A percentile compares a stretch with the other conserved stretches of the same genome.
These are phyloP conservation scores for Cyanodermella asteris DNA, from an alignment of 2,329 filamentous ascomycete genomes.

Conservation along the genomic window DNA sequence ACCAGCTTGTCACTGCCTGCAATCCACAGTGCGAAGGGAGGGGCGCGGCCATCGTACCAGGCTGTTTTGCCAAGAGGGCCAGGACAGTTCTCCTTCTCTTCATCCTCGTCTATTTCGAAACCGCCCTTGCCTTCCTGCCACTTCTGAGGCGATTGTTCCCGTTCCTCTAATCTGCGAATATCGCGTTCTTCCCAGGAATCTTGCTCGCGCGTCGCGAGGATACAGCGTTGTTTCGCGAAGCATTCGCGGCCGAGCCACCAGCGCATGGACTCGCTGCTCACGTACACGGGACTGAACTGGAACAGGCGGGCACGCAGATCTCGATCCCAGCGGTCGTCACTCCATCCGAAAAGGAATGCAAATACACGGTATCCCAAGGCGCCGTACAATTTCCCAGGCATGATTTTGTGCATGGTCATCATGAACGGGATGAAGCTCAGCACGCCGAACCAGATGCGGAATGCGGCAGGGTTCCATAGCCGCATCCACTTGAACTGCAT, in stretches of 20 bases:
- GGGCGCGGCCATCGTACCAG: constrained; percentile 64
- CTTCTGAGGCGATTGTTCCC: constrained; percentile 14
- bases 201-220: constrained; percentile 56
- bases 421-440: constrained; percentile 87
- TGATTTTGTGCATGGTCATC: constrained; percentile 54
- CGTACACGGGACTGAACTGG: constrained; percentile 78
- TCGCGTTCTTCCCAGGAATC: constrained; percentile 38
- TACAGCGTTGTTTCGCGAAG: constrained; percentile 69
- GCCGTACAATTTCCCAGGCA: constrained; percentile 51
- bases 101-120: constrained; percentile 5
- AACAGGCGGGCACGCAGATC: constrained; percentile 65
- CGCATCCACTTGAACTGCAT: constrained; percentile 87
- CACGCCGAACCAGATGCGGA: constrained; percentile 69
- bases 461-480: constrained; percentile 51
- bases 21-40: constrained; percentile 77
- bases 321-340: constrained; percentile 63
- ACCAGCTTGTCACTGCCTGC: constrained; percentile 67
- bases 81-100: too few species aligned
- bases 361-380: constrained; percentile 76
- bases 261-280: constrained; percentile 72
- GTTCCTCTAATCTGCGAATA: too few species aligned
- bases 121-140: constrained; percentile 10
- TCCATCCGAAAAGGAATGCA: constrained; percentile 75
- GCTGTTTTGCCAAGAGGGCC: constrained; percentile 28
- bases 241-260: constrained; percentile 89